Percentiles rank a stretch among this genome's conserved stretches.
Evolutionary conservation across 1,284 basidiomycete species (phyloP).

Genomic region (Bjerkandera adusta): DNA sequence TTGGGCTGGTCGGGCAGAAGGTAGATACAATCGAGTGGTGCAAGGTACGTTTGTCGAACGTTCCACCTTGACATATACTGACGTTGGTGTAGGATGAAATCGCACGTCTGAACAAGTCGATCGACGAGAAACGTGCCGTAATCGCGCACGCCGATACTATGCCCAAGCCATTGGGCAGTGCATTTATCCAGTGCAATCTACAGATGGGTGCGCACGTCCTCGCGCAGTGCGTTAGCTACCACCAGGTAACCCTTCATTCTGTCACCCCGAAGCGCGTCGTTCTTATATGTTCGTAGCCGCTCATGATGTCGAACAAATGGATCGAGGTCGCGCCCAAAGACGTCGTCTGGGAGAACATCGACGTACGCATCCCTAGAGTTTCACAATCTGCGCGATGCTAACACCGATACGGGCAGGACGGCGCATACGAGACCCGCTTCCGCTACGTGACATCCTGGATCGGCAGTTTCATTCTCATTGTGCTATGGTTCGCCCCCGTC

Average conservation of each 20-base stretch:
- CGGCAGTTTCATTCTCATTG: constrained; percentile 54
- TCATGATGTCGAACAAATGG: constrained; percentile 60
- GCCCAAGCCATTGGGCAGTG: constrained; percentile 62
- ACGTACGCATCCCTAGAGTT: constrained; percentile 32
- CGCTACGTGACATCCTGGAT: constrained; percentile 45
- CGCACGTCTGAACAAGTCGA: constrained; percentile 42
- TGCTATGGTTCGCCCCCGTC: constrained; percentile 68
- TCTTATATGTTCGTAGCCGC: constrained; percentile 31
- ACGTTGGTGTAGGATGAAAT: constrained; percentile 44
- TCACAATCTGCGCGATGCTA: too few relatives aligned
- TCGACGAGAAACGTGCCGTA: constrained; percentile 42
- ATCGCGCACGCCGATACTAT: constrained; percentile 42
- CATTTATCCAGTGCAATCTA: constrained; percentile 78
- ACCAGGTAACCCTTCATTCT: constrained; percentile 37
- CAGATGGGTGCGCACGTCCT: constrained; percentile 79
- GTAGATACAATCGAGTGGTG: constrained; percentile 78
- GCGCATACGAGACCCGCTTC: constrained; percentile 44
- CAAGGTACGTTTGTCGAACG: constrained; percentile 32
- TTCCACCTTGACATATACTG: neutral
- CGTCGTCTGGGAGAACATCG: constrained; percentile 61
- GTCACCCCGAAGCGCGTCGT: neutral
- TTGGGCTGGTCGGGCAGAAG: constrained; percentile 65
- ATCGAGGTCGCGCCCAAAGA: constrained; percentile 71
- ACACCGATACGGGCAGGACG: too few relatives aligned
- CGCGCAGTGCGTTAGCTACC: constrained; percentile 57